Conservation (phyloP, 1,139 yeast species). For the Pichia sp. region DNA sequence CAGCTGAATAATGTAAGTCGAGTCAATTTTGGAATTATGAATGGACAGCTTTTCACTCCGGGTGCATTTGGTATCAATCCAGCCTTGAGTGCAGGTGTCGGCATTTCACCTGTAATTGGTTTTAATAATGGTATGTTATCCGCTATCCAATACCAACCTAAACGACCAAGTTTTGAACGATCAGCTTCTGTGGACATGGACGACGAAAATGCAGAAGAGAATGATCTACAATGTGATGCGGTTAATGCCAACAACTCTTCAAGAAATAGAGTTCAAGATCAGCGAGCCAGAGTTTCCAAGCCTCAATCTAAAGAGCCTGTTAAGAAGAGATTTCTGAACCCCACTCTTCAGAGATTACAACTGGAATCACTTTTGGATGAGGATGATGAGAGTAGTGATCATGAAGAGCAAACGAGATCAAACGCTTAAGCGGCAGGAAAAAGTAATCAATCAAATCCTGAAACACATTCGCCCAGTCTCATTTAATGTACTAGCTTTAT, state of each 20-base stretch:
- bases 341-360: constrained; percentile 16
- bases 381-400: constrained; percentile 5
- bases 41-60: constrained; percentile 14
- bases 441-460: too few species aligned
- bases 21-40: constrained; percentile 8
- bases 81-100: constrained; percentile 6
- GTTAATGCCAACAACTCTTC: too few species aligned
- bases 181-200: background rate
- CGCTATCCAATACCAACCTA: constrained; percentile 10
- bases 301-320: background rate
- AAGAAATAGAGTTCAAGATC: too few species aligned
- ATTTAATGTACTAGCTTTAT: too few species aligned
- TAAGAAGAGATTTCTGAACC: constrained; percentile 12
- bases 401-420: background rate
- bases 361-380: constrained; percentile 14
- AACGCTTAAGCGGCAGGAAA: background rate
- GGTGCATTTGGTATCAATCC: constrained; percentile 8
- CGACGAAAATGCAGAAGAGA: background rate
- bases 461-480: too few species aligned
- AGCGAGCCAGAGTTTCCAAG: constrained; percentile 7
- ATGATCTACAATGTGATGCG: too few species aligned
- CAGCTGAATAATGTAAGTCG: constrained; percentile 1
- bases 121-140: constrained; percentile 14
- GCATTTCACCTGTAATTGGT: constrained; percentile 15
- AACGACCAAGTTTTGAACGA: background rate